These are phyloP conservation scores for Ogataea pini DNA, from an alignment of 805 yeast species.

Conservation along the genomic window DNA sequence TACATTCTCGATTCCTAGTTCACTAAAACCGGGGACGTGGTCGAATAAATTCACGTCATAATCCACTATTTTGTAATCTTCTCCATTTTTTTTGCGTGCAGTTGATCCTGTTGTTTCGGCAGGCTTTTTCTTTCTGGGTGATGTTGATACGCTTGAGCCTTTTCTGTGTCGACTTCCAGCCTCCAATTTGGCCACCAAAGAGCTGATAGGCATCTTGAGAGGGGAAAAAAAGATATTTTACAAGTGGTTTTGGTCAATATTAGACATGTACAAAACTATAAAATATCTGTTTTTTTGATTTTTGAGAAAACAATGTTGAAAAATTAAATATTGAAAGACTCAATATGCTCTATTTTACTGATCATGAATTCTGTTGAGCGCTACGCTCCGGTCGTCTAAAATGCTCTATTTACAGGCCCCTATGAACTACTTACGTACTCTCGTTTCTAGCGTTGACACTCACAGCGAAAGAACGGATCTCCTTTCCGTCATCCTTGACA, in stretches of 20 bases:
- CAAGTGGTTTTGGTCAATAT: no score
- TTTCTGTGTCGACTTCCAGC: slow-evolving; percentile 6
- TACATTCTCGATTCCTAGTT: slow-evolving; percentile 7
- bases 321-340: not conserved
- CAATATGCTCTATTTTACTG: no score
- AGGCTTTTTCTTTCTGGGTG: slow-evolving; percentile 10
- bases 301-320: no score
- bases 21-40: slow-evolving; percentile 12
- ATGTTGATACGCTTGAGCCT: not conserved
- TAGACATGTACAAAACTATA: no score
- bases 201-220: slow-evolving; percentile 13
- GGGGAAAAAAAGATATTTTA: not conserved
- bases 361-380: no score
- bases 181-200: slow-evolving; percentile 11
- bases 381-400: not conserved
- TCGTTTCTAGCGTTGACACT: slow-evolving; percentile 27
- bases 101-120: not conserved
- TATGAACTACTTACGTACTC: slow-evolving; percentile 1
- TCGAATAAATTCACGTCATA: slow-evolving; percentile 21
- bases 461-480: slow-evolving; percentile 17
- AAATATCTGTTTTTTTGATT: no score
- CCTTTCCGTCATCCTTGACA: slow-evolving; percentile 21
- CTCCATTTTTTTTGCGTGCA: slow-evolving; percentile 8
- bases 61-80: slow-evolving; percentile 15
- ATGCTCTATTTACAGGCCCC: slow-evolving; percentile 10